These are phyloP conservation scores for Lodderomyces parapsilosis DNA, from an alignment of 1,139 yeast genomes.

Conservation along the genomic window DNA sequence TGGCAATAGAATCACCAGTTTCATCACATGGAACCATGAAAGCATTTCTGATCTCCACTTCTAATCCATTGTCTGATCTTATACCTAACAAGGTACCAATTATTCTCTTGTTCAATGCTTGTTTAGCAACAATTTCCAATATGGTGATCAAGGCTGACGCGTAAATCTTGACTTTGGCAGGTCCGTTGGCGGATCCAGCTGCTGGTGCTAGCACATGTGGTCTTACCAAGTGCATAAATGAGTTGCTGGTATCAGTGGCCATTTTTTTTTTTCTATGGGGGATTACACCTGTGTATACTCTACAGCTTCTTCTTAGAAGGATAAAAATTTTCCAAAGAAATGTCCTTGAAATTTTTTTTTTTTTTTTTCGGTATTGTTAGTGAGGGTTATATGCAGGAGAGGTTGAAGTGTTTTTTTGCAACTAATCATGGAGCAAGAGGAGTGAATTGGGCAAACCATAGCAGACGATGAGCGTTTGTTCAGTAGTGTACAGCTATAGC, in stretches of 20 bases:
- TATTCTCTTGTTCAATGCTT: slow-evolving; percentile 54
- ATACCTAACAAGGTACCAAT: slow-evolving; percentile 83
- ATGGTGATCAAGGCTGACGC: slow-evolving; percentile 76
- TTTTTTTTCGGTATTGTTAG: neutral
- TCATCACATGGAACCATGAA: slow-evolving; percentile 84
- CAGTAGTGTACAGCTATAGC: too few relatives aligned
- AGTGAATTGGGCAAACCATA: too few relatives aligned
- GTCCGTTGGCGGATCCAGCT: slow-evolving; percentile 43
- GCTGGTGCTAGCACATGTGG: slow-evolving; percentile 59
- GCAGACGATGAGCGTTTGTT: too few relatives aligned
- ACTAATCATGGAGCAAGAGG: neutral
- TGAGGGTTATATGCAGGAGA: neutral
- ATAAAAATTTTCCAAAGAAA: slow-evolving; percentile 1
- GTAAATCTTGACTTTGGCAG: slow-evolving; percentile 56
- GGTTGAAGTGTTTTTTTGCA: neutral
- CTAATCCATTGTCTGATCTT: slow-evolving; percentile 84
- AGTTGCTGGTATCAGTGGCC: slow-evolving; percentile 9
- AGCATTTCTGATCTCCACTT: slow-evolving; percentile 71
- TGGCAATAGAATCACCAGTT: slow-evolving; percentile 69
- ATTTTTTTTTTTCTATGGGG: too few relatives aligned
- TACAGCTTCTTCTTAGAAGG: neutral
- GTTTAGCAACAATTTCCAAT: slow-evolving; percentile 47
- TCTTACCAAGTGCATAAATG: slow-evolving; percentile 58
- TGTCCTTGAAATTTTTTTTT: neutral
- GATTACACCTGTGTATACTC: neutral